Evolutionary conservation across 495 filamentous ascomycete species (phyloP).

Genomic region (Penicillium arizonense): DNA sequence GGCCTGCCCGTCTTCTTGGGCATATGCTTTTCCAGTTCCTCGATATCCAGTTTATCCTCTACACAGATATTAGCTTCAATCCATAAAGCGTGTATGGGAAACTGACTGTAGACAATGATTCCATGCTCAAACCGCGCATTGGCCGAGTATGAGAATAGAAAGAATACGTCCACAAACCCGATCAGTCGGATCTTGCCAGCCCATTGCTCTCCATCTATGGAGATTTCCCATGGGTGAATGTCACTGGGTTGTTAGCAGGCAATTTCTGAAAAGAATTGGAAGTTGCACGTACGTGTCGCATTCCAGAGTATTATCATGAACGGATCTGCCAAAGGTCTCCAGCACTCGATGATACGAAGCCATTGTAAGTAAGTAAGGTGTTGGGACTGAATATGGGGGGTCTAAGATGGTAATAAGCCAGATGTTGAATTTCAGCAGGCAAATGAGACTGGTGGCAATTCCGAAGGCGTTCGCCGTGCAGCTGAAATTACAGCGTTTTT

Average conservation of each 20-base stretch:
- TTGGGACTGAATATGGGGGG: neutral
- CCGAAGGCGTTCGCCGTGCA: too few relatives aligned
- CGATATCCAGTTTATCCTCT: slow-evolving; percentile 12
- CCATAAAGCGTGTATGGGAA: too few relatives aligned
- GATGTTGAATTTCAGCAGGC: too few relatives aligned
- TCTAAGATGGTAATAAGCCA: too few relatives aligned
- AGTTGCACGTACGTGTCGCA: slow-evolving; percentile 12
- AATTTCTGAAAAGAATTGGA: neutral
- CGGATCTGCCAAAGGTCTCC: slow-evolving; percentile 10
- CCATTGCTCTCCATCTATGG: slow-evolving; percentile 15
- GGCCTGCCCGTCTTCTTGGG: too few relatives aligned
- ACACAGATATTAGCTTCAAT: neutral
- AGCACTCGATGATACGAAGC: slow-evolving; percentile 17
- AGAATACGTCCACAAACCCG: slow-evolving; percentile 19
- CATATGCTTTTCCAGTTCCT: neutral
- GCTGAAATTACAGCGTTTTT: too few relatives aligned
- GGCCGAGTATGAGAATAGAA: slow-evolving; percentile 19
- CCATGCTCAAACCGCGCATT: slow-evolving; percentile 16
- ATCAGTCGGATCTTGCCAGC: slow-evolving; percentile 19
- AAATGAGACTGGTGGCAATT: too few relatives aligned
- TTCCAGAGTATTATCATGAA: slow-evolving; percentile 15
- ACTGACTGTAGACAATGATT: slow-evolving; percentile 19
- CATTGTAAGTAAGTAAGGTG: neutral
- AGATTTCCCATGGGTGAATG: slow-evolving; percentile 18
- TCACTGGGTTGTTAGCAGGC: slow-evolving; percentile 8